Percentiles rank a stretch among this genome's conserved stretches.
These are phyloP conservation scores for Fraxinus greggii DNA, from an alignment of 305 asterid species.

Conservation along the genomic window DNA sequence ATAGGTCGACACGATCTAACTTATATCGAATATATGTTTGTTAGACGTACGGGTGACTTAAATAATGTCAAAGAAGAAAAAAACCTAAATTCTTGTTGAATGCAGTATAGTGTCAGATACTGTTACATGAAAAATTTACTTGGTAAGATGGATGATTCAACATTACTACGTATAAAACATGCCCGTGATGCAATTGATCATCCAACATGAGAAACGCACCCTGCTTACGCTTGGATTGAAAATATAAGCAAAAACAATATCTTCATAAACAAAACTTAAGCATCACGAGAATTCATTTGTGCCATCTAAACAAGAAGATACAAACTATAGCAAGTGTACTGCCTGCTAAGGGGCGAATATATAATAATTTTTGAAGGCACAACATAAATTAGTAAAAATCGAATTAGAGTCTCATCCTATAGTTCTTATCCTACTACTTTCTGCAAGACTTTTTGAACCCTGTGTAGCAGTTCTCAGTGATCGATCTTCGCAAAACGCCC, in stretches of 20 bases:
- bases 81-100: no score
- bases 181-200: background rate
- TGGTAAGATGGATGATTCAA: background rate
- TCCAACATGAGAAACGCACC: background rate
- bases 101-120: background rate
- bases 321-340: background rate
- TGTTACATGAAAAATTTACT: background rate
- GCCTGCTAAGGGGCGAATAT: background rate
- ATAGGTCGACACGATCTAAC: background rate
- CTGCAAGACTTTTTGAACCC: conserved; percentile 5
- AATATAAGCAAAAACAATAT: background rate
- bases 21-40: background rate
- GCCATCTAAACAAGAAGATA: background rate
- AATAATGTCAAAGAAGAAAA: no score
- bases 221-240: background rate
- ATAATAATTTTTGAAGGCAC: background rate
- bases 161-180: background rate
- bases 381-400: background rate
- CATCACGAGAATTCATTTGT: background rate
- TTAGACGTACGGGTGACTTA: background rate
- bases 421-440: conserved; percentile 3
- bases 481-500: conserved; percentile 91
- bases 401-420: background rate
- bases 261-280: background rate
- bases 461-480: conserved; percentile 26